These are phyloP conservation scores for Vachellia pachyceras DNA, from an alignment of 306 rosid species.

Conservation along the genomic window DNA sequence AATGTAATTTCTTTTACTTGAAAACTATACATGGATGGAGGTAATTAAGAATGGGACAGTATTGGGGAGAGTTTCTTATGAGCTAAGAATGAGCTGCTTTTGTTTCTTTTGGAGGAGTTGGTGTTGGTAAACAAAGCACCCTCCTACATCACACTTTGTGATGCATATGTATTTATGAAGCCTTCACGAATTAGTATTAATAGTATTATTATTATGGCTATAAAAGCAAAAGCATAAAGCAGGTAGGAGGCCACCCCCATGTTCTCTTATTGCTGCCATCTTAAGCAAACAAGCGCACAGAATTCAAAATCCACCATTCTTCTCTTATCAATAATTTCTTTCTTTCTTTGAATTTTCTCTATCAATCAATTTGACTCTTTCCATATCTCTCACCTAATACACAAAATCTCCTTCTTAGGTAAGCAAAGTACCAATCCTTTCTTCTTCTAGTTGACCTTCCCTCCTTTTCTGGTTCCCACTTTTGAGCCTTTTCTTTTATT, in stretches of 20 bases:
- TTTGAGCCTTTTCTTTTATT: slow-evolving; percentile 4
- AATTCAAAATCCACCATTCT: slow-evolving; percentile 15
- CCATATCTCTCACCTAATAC: slow-evolving; percentile 25
- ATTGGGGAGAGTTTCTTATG: slow-evolving; percentile 52
- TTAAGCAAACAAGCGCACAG: slow-evolving; percentile 40
- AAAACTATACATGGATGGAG: neutral
- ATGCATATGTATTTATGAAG: slow-evolving; percentile 29
- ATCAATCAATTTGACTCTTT: slow-evolving; percentile 11
- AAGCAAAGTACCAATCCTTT: slow-evolving; percentile 68
- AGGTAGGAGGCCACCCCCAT: slow-evolving; percentile 43
- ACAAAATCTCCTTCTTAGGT: slow-evolving; percentile 57
- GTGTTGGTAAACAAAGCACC: slow-evolving; percentile 41
- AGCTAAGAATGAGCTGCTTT: slow-evolving; percentile 62
- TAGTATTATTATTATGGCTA: neutral
- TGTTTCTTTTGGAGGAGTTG: slow-evolving; percentile 28
- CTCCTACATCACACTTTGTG: slow-evolving; percentile 25
- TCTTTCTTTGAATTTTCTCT: slow-evolving; percentile 19
- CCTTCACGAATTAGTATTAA: slow-evolving; percentile 27
- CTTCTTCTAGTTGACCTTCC: slow-evolving; percentile 41
- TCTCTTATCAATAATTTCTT: neutral
- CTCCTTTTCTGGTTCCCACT: slow-evolving; percentile 38
- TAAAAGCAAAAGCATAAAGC: slow-evolving; percentile 23
- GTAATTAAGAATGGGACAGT: neutral
- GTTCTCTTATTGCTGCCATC: slow-evolving; percentile 41
- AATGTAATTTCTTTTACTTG: neutral